Conservation (phyloP, 2,329 filamentous ascomycete genomes). For the Neofusicoccum sp. region DNA sequence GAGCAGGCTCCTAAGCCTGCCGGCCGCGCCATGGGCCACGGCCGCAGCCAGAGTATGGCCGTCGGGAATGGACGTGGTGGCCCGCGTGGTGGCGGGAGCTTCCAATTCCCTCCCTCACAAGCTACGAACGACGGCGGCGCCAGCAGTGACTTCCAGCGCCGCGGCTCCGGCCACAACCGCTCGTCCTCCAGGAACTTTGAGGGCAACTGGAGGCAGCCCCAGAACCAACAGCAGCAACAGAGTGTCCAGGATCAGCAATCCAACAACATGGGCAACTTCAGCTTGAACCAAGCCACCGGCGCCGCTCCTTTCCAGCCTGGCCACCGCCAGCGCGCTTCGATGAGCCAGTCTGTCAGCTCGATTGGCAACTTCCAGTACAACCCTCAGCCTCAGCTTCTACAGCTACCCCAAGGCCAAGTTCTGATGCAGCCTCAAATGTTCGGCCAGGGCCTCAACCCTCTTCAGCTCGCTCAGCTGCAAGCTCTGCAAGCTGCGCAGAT, state of each 20-base stretch:
- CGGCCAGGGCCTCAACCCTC: slow-evolving; percentile 80
- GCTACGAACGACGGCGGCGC: slow-evolving; percentile 53
- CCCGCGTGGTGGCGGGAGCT: slow-evolving; percentile 66
- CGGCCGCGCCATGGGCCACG: slow-evolving; percentile 57
- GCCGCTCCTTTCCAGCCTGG: slow-evolving; percentile 83
- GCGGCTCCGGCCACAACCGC: slow-evolving; percentile 77
- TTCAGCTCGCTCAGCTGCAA: slow-evolving; percentile 88
- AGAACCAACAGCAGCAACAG: slow-evolving; percentile 46
- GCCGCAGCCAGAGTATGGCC: slow-evolving; percentile 88
- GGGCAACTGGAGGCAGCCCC: slow-evolving; percentile 92
- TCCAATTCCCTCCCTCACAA: slow-evolving; percentile 63
- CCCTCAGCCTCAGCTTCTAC: slow-evolving; percentile 81
- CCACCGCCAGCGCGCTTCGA: slow-evolving; percentile 79
- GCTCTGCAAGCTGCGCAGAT: slow-evolving; percentile 87
- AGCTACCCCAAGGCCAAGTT: slow-evolving; percentile 80
- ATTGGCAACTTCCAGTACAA: slow-evolving; percentile 89
- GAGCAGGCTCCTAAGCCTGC: slow-evolving; percentile 30
- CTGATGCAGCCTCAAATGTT: slow-evolving; percentile 82
- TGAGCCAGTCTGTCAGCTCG: slow-evolving; percentile 78
- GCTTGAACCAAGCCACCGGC: slow-evolving; percentile 69
- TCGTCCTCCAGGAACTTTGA: slow-evolving; percentile 92
- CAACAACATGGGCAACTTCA: slow-evolving; percentile 60
- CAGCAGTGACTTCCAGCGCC: slow-evolving; percentile 66
- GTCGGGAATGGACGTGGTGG: slow-evolving; percentile 66
- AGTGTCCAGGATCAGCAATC: slow-evolving; percentile 52